A percentile compares a stretch with the other conserved stretches of the same genome.
Conservation (phyloP, 805 yeast species). For the Starmerella bacillaris region DNA sequence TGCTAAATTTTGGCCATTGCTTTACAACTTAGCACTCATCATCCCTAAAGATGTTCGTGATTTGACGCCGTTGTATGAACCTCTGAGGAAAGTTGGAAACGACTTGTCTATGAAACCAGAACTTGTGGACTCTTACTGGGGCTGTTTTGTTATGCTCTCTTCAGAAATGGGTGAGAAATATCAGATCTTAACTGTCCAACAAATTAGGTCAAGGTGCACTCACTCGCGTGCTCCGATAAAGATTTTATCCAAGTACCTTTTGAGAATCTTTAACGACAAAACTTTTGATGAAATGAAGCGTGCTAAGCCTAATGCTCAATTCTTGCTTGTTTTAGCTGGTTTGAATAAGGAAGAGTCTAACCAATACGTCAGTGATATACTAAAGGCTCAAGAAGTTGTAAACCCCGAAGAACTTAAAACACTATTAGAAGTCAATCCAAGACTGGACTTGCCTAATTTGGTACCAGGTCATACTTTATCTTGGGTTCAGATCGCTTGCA, state of each 20-base stretch:
- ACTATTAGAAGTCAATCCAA: too few species aligned
- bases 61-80: constrained; percentile 7
- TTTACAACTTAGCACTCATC: constrained; percentile 13
- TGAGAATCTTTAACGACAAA: too few species aligned
- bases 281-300: too few species aligned
- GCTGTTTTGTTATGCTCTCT: constrained; percentile 15
- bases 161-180: constrained; percentile 7
- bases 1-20: constrained; percentile 14
- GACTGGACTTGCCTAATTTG: too few species aligned
- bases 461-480: too few species aligned
- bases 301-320: too few species aligned
- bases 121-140: constrained; percentile 17
- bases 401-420: too few species aligned
- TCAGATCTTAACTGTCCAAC: neutral
- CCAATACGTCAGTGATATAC: too few species aligned
- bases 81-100: constrained; percentile 9
- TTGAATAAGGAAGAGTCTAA: too few species aligned
- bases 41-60: constrained; percentile 8
- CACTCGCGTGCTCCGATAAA: constrained; percentile 1
- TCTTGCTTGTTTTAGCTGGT: neutral
- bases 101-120: constrained; percentile 8
- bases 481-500: neutral
- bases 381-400: too few species aligned
- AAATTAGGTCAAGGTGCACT: neutral
- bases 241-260: neutral